These are phyloP conservation scores for Elsinoe batatas DNA, from an alignment of 2,329 filamentous ascomycete genomes.

Conservation along the genomic window DNA sequence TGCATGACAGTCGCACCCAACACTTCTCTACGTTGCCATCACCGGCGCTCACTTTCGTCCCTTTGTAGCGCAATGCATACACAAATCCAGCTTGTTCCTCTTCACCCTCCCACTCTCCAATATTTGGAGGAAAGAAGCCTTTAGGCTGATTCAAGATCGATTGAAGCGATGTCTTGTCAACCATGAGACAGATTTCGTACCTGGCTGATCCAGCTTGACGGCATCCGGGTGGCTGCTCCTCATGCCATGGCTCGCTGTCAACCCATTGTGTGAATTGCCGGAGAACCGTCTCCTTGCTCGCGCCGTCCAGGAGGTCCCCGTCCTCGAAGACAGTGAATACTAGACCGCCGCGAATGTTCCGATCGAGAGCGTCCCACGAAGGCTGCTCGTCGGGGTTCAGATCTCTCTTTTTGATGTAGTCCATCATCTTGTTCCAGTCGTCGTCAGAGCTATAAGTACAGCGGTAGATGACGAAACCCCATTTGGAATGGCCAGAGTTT, in stretches of 20 bases:
- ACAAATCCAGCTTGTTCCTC: neutral
- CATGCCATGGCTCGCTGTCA: neutral
- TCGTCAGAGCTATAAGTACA: conserved; percentile 15
- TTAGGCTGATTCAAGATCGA: neutral
- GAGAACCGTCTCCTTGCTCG: conserved; percentile 8
- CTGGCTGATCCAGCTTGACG: neutral
- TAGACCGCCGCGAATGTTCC: conserved; percentile 14
- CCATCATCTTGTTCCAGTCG: conserved; percentile 17
- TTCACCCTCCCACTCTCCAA: neutral
- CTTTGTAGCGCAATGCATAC: neutral
- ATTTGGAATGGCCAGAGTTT: conserved; percentile 12
- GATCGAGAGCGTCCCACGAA: conserved; percentile 11
- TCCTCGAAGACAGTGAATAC: conserved; percentile 16
- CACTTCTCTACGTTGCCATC: neutral
- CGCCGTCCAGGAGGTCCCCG: conserved; percentile 14
- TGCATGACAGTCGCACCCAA: neutral
- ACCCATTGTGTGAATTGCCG: conserved; percentile 15
- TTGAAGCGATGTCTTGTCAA: neutral
- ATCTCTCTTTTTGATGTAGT: conserved; percentile 1
- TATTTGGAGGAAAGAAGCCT: neutral
- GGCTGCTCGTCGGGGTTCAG: neutral
- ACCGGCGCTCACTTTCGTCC: neutral
- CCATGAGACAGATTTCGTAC: neutral
- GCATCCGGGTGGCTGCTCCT: neutral
- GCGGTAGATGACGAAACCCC: conserved; percentile 19